Evolutionary conservation across 805 yeast genomes (phyloP).

Genomic region (Sugiyamaella qingdaonensis): DNA sequence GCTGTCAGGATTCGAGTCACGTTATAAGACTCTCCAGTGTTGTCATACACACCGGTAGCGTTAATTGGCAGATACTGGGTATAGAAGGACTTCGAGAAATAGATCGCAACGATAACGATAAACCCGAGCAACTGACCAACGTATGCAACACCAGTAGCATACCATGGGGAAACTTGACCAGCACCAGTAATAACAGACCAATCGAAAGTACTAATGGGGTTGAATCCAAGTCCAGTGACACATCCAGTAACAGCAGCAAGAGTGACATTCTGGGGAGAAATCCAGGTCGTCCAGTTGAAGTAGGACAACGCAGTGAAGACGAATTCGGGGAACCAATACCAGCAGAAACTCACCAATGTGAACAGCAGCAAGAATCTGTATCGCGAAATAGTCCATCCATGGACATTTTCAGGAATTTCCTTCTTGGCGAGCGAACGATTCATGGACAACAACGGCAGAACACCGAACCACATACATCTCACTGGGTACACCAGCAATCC

Average conservation of each 20-base stretch:
- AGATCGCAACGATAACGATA: conserved; percentile 46
- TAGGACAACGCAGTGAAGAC: conserved; percentile 56
- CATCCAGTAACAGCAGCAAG: conserved; percentile 49
- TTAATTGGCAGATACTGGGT: conserved; percentile 59
- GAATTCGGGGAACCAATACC: conserved; percentile 66
- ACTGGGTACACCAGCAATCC: conserved; percentile 52
- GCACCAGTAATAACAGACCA: conserved; percentile 40
- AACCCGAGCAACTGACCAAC: conserved; percentile 42
- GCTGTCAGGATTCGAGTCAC: conserved; percentile 43
- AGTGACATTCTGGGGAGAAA: conserved; percentile 46
- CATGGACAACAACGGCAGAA: conserved; percentile 48
- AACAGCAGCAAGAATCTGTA: conserved; percentile 45
- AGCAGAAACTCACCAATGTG: conserved; percentile 43
- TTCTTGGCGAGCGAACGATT: conserved; percentile 41
- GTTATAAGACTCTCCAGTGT: conserved; percentile 46
- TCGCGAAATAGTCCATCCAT: conserved; percentile 58
- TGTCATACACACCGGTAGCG: conserved; percentile 50
- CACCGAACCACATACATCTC: conserved; percentile 51
- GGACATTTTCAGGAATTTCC: conserved; percentile 39
- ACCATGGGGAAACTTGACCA: conserved; percentile 43
- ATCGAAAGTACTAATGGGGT: conserved; percentile 52
- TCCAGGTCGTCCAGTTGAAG: conserved; percentile 63
- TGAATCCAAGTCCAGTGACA: conserved; percentile 45
- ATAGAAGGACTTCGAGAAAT: conserved; percentile 53
- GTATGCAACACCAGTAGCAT: conserved; percentile 31